A percentile compares a stretch with the other conserved stretches of the same genome.
These are phyloP conservation scores for Guillardia theta DNA, from an alignment of 78 protist species.

Conservation along the genomic window DNA sequence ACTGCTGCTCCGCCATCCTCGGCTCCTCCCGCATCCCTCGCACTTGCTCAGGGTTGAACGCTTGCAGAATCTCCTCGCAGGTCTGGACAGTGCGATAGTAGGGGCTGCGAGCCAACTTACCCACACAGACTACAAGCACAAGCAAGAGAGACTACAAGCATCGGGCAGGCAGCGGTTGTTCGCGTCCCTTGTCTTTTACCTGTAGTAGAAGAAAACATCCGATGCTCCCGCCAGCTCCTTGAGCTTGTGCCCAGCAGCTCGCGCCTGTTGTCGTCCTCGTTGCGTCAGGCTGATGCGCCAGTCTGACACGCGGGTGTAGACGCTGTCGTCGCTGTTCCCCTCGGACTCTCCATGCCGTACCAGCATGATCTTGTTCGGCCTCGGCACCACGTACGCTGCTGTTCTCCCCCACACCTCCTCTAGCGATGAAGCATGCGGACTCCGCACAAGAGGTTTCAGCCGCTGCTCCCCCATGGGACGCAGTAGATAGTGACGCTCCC, in stretches of 20 bases:
- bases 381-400: no score
- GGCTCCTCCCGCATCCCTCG: constrained; percentile 24
- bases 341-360: constrained; percentile 11
- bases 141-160: not conserved
- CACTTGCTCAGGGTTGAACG: not conserved
- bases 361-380: not conserved
- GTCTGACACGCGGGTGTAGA: not conserved
- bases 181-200: not conserved
- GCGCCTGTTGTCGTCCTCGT: not conserved
- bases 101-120: not conserved
- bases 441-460: no score
- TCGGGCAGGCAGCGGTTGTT: not conserved
- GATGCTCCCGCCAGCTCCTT: not conserved
- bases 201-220: not conserved
- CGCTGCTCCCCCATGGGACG: no score
- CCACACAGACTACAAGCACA: not conserved
- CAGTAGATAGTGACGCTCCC: not conserved
- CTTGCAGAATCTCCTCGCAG: not conserved
- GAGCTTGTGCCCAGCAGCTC: not conserved
- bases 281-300: not conserved
- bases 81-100: not conserved
- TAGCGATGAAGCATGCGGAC: no score
- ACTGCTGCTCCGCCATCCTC: constrained; percentile 28
- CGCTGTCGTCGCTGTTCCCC: not conserved
- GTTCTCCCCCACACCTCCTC: no score